Base-by-base conservation (phyloP, 129 eudicot species). In the Centella asiatica region DNA sequence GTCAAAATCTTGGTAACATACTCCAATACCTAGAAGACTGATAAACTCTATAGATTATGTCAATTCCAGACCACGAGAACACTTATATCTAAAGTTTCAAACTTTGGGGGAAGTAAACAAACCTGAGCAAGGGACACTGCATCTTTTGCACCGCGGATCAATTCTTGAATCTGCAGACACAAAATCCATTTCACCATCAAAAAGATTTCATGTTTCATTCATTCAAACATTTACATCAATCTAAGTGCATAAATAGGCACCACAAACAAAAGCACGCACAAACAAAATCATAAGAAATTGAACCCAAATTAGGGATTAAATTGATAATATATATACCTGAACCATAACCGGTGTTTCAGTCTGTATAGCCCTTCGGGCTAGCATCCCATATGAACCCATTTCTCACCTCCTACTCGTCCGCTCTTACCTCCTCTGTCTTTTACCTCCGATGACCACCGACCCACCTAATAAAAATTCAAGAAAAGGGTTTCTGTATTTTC, bases 291-390 rank as follows among this genome's bases (percentile, higher is more conserved):
- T 9, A 14, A 15, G 4, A 15, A 42, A 42, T 11, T 11, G 8
- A 48, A 68, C 51, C 53, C 39, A 55, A 60, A 26, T 69, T 65
- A 66, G 75, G 72, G 63, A 54, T 50, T 62, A 50, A 7, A 13
- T 8, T 44, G 18, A 44, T 8, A 44, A 13, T 12, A 44, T 17
- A 52, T 17, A 70, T 74, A 92, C 99, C 99, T 92, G 77, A 80
- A 92, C 99, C 99, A 92, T 92, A 57, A 92, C 88, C 3, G 99
- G 96, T 52, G 84, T 51, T 32, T 87, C 84, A 25, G 96, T 92
- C 33, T 60, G 65, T 69, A 87, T 68, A 73, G 75, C 95, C 79
- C 96, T 85, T 71, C 64, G 82, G 60, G 98, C 90, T 55, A 92
- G 73, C 94, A 66, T 87, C 76, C 83, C 87, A 69, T 51, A 77